Conservation (phyloP, 2,329 filamentous ascomycete genomes). For the Scedosporium boydii region DNA sequence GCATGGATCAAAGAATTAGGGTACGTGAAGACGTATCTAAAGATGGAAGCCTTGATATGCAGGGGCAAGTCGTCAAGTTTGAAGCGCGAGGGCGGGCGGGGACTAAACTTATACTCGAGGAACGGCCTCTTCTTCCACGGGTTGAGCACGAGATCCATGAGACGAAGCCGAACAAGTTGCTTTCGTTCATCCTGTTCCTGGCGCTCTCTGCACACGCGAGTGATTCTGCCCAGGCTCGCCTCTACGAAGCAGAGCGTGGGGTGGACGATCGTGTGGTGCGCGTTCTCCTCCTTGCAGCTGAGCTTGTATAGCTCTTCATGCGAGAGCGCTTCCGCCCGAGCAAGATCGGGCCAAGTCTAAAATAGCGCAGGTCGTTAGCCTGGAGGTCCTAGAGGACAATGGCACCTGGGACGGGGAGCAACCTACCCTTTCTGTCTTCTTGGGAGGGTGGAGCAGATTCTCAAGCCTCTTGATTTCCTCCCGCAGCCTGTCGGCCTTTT, state of each 20-base stretch:
- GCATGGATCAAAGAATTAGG: conserved; percentile 26
- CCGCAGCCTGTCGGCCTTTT: not conserved
- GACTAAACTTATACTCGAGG: not conserved
- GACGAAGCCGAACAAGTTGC: not conserved
- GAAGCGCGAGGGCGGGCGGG: conserved; percentile 7
- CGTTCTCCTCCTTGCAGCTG: conserved; percentile 1
- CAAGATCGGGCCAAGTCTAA: not conserved
- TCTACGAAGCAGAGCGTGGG: not conserved
- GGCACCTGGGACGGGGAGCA: not conserved
- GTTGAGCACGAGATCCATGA: not conserved
- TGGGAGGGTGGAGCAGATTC: not conserved
- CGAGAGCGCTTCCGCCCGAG: not conserved
- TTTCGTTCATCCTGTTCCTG: not conserved
- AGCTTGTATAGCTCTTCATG: not conserved
- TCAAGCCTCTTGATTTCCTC: not conserved
- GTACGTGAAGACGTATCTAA: conserved; percentile 26
- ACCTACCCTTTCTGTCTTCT: not conserved
- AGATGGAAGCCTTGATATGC: conserved; percentile 22
- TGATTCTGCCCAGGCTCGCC: not conserved
- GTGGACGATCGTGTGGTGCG: not conserved
- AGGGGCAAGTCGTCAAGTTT: conserved; percentile 21
- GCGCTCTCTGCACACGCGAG: not conserved
- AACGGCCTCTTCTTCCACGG: not conserved
- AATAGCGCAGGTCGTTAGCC: not conserved
- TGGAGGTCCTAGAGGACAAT: not conserved